Percentiles rank a stretch among this genome's conserved stretches.
Evolutionary conservation across 2,329 filamentous ascomycete genomes (phyloP).

Genomic region (Aspergillus fumigatus): DNA sequence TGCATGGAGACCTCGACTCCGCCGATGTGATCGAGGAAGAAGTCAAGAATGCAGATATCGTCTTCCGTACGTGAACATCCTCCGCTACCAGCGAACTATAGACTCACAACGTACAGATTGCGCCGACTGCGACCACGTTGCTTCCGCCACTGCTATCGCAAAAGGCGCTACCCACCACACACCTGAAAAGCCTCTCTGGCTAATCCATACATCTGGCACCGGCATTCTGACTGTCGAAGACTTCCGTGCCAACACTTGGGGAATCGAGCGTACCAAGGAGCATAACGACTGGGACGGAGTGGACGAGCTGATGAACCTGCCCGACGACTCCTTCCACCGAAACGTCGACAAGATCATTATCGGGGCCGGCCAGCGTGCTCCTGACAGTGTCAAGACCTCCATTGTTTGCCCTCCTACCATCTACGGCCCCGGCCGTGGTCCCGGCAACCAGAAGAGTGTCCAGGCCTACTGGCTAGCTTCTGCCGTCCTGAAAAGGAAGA

Average conservation of each 20-base stretch:
- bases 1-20: constrained; percentile 42
- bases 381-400: constrained; percentile 31
- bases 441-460: constrained; percentile 37
- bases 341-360: constrained; percentile 40
- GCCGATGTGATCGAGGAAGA: constrained; percentile 38
- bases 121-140: constrained; percentile 42
- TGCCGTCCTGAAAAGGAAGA: constrained; percentile 32
- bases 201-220: constrained; percentile 45
- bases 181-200: constrained; percentile 33
- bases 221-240: constrained; percentile 42
- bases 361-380: constrained; percentile 19
- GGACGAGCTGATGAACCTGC: constrained; percentile 38
- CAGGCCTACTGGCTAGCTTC: constrained; percentile 39
- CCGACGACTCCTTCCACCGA: constrained; percentile 38
- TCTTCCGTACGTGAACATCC: constrained; percentile 36
- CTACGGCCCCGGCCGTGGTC: constrained; percentile 37
- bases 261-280: constrained; percentile 39
- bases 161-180: constrained; percentile 36
- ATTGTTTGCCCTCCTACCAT: constrained; percentile 40
- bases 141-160: constrained; percentile 38
- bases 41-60: constrained; percentile 45
- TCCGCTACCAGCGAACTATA: not conserved
- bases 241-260: constrained; percentile 34
- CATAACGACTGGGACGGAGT: constrained; percentile 46
- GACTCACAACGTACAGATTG: constrained; percentile 27